Evolutionary conservation across 1,284 basidiomycete species (phyloP).

Genomic region (Apiotrichum mycotoxinovorans): DNA sequence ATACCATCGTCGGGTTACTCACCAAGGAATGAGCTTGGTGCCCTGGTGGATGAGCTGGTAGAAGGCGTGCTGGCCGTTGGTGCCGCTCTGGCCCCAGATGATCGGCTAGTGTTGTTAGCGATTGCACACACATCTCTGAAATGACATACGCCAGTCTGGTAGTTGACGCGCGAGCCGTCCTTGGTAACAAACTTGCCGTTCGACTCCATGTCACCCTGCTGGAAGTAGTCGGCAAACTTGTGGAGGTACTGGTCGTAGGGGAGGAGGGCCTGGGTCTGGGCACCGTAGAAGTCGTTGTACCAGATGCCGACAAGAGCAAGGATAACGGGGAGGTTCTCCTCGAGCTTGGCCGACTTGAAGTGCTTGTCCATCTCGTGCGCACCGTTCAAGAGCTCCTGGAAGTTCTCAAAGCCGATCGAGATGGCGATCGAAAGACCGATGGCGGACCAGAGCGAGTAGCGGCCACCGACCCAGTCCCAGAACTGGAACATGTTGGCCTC

Average conservation of each 20-base stretch:
- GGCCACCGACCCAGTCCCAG: constrained; percentile 99
- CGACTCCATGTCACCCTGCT: constrained; percentile 99
- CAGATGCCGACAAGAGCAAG: constrained; percentile 90
- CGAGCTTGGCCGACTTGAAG: constrained; percentile 81
- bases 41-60: constrained; percentile 97
- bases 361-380: constrained; percentile 98
- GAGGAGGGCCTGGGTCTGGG: constrained; percentile 90
- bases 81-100: constrained; percentile 97
- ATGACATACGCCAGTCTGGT: constrained; percentile 91
- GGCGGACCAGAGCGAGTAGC: constrained; percentile 97
- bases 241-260: constrained; percentile 99
- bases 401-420: constrained; percentile 90
- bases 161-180: constrained; percentile 83
- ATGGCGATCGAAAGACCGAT: constrained; percentile 94
- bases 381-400: constrained; percentile 81
- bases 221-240: constrained; percentile 99
- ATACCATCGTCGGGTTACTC: constrained; percentile 13
- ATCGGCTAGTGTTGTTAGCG: constrained; percentile 64
- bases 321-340: constrained; percentile 88
- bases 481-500: constrained; percentile 98
- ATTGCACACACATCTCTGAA: too few species aligned
- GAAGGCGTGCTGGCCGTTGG: constrained; percentile 99
- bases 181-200: constrained; percentile 98
- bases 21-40: constrained; percentile 78
- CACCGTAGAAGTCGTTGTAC: constrained; percentile 97